phyloP scores from a whole-genome alignment of 805 yeast species.

The Komagataella pastoris region DNA sequence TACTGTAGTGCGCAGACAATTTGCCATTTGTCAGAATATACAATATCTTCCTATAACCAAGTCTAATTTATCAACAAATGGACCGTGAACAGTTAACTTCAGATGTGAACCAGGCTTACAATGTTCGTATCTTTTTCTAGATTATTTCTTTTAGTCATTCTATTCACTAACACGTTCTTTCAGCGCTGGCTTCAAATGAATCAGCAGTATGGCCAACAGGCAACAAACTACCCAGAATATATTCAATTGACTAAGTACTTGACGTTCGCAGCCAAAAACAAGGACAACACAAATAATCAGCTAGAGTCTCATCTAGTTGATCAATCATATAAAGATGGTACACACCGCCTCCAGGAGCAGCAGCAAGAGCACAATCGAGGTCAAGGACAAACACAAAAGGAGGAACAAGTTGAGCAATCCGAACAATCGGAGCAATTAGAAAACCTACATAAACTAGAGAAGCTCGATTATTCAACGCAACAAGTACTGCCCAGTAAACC shows the following conservation, averaged over 20 bases:
- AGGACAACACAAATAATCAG: conserved; percentile 6
- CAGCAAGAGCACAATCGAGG: conserved; percentile 1
- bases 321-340: conserved; percentile 10
- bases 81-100: not conserved
- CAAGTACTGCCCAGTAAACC: conserved; percentile 8
- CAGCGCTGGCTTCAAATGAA: conserved; percentile 46
- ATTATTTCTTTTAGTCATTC: not conserved
- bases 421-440: conserved; percentile 3
- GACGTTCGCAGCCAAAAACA: conserved; percentile 15
- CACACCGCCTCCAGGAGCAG: conserved; percentile 7
- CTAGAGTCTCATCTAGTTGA: conserved; percentile 1
- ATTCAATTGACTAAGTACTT: conserved; percentile 38
- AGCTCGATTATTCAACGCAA: conserved; percentile 2
- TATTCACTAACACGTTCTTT: conserved; percentile 1
- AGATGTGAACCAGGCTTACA: not conserved
- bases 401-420: not conserved
- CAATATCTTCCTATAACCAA: not conserved
- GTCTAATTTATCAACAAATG: not conserved
- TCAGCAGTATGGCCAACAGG: conserved; percentile 44
- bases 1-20: not conserved
- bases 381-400: not conserved
- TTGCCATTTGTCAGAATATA: not conserved
- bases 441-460: conserved; percentile 9
- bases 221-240: conserved; percentile 42
- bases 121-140: not conserved